Evolutionary conservation across 495 filamentous ascomycete species (phyloP).

Genomic region (Penicillium macrosclerotiorum): DNA sequence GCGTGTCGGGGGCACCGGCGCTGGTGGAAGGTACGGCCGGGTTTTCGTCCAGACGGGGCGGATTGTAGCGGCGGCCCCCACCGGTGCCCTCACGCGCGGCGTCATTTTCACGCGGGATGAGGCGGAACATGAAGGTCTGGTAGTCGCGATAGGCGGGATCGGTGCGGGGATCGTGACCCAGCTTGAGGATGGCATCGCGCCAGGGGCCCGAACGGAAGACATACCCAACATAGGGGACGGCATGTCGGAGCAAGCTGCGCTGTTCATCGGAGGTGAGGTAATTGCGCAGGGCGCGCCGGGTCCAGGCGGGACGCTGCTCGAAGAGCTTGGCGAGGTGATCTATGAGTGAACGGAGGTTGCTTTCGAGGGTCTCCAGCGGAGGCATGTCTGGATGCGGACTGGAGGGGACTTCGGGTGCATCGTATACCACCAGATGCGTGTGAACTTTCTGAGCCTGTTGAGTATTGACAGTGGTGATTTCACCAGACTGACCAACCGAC

Average conservation of each 20-base stretch:
- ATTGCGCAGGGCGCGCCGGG: slow-evolving; percentile 75
- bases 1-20: slow-evolving; percentile 41
- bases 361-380: slow-evolving; percentile 43
- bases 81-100: slow-evolving; percentile 77
- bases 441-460: slow-evolving; percentile 48
- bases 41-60: slow-evolving; percentile 19
- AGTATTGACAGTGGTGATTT: slow-evolving; percentile 51
- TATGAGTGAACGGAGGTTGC: slow-evolving; percentile 57
- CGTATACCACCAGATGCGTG: slow-evolving; percentile 61
- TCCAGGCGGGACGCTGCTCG: slow-evolving; percentile 78
- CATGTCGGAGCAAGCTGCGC: slow-evolving; percentile 57
- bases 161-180: slow-evolving; percentile 79
- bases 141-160: slow-evolving; percentile 74
- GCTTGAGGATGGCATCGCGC: slow-evolving; percentile 79
- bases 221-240: slow-evolving; percentile 78
- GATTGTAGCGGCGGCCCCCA: slow-evolving; percentile 49
- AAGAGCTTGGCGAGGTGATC: slow-evolving; percentile 58
- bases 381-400: slow-evolving; percentile 49
- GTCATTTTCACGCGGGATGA: slow-evolving; percentile 71
- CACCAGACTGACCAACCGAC: slow-evolving; percentile 48
- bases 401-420: slow-evolving; percentile 50
- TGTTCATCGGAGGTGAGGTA: slow-evolving; percentile 46
- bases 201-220: slow-evolving; percentile 88
- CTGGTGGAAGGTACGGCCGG: too few relatives aligned
- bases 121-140: slow-evolving; percentile 81